phyloP scores from a whole-genome alignment of 2,329 filamentous ascomycete species.

The Xylaria hypoxylon region DNA sequence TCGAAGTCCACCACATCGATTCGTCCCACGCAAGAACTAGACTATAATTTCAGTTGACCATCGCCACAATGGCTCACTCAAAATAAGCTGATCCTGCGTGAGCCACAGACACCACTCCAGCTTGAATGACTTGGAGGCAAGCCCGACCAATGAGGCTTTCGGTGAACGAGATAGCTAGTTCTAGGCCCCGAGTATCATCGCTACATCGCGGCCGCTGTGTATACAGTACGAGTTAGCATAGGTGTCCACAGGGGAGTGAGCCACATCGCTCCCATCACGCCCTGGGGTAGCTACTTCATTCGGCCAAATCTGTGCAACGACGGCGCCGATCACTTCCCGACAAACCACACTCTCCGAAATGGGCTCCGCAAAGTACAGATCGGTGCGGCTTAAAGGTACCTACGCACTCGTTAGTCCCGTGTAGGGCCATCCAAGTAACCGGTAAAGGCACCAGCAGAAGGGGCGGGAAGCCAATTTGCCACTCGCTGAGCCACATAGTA shows the following conservation, averaged over 20 bases:
- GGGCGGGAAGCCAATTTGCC: constrained; percentile 25
- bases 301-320: constrained; percentile 35
- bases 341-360: constrained; percentile 42
- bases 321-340: constrained; percentile 32
- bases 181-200: not conserved
- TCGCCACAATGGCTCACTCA: constrained; percentile 33
- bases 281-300: constrained; percentile 45
- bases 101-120: constrained; percentile 20
- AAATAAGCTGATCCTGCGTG: constrained; percentile 10
- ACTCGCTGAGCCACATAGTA: constrained; percentile 39
- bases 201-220: constrained; percentile 28
- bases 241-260: constrained; percentile 28
- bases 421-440: constrained; percentile 8
- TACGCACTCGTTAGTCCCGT: constrained; percentile 1
- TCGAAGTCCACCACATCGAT: constrained; percentile 17
- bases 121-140: constrained; percentile 8
- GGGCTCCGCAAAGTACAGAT: constrained; percentile 16
- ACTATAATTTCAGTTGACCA: not conserved
- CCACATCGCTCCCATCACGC: constrained; percentile 43
- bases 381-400: constrained; percentile 29
- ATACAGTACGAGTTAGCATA: constrained; percentile 33
- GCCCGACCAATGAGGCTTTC: constrained; percentile 20
- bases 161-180: constrained; percentile 1
- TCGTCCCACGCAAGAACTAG: not conserved
- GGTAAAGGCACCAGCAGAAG: constrained; percentile 2